Percentiles rank a stretch among this genome's conserved stretches.
phyloP scores from a whole-genome alignment of 805 yeast species.

The Scheffersomyces coipomensis region DNA sequence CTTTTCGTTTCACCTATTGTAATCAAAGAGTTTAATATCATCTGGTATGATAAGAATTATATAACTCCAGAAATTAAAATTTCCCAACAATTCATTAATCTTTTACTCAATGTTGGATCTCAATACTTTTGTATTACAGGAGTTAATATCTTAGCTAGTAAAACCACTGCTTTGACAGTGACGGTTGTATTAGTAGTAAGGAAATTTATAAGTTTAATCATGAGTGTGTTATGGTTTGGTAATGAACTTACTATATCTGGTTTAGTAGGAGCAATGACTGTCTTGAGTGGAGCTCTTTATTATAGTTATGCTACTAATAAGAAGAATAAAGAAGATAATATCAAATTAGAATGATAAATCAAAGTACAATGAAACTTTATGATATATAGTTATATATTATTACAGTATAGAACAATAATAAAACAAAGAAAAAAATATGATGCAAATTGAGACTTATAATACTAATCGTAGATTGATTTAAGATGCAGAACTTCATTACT shows the following conservation, averaged over 20 bases:
- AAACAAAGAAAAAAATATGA: too few species aligned
- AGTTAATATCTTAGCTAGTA: constrained; percentile 60
- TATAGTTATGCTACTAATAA: constrained; percentile 2
- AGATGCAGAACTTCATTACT: constrained; percentile 16
- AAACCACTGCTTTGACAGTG: constrained; percentile 60
- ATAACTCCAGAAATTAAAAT: constrained; percentile 3
- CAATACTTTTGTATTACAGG: constrained; percentile 59
- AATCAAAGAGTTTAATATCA: constrained; percentile 9
- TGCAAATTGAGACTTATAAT: too few species aligned
- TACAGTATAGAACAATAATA: too few species aligned
- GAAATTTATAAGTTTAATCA: constrained; percentile 56
- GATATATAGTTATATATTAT: too few species aligned
- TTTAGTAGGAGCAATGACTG: constrained; percentile 47
- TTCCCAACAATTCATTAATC: constrained; percentile 11
- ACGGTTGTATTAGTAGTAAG: constrained; percentile 60
- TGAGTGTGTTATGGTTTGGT: constrained; percentile 56
- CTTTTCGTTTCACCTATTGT: constrained; percentile 28
- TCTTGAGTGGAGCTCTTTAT: constrained; percentile 52
- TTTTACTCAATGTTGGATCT: constrained; percentile 16
- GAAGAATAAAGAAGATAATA: constrained; percentile 7
- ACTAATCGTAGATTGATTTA: constrained; percentile 16
- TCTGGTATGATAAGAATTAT: constrained; percentile 4
- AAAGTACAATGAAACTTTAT: too few species aligned
- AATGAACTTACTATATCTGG: constrained; percentile 39
- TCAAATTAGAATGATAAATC: neutral